Evolutionary conservation across 2,329 filamentous ascomycete genomes (phyloP).

Genomic region (Epicoccum sorghinum): DNA sequence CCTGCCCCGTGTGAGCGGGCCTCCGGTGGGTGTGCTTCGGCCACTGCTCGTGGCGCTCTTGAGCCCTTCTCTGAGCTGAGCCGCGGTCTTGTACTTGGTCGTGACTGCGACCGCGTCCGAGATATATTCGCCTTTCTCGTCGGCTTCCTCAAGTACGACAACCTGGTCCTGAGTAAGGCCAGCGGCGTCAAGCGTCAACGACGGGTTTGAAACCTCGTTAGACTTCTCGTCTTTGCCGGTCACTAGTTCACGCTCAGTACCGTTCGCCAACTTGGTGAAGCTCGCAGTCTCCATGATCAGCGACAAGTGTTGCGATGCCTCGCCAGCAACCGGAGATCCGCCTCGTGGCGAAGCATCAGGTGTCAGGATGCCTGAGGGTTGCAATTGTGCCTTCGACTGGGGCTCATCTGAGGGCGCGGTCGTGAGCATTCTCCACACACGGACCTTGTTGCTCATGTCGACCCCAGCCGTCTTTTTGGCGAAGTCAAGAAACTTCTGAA

Average conservation of each 20-base stretch:
- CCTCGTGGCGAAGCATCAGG: constrained; percentile 54
- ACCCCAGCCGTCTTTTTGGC: constrained; percentile 74
- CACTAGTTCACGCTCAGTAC: constrained; percentile 69
- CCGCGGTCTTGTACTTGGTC: constrained; percentile 50
- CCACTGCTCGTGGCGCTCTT: constrained; percentile 59
- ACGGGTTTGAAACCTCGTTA: constrained; percentile 80
- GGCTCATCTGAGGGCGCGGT: constrained; percentile 47
- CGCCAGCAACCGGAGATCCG: constrained; percentile 46
- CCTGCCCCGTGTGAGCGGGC: constrained; percentile 72
- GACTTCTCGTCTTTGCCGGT: constrained; percentile 71
- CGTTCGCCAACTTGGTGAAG: constrained; percentile 67
- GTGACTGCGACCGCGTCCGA: constrained; percentile 56
- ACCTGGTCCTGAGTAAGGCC: constrained; percentile 75
- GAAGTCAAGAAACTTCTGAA: constrained; percentile 76
- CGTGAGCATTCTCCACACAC: constrained; percentile 71
- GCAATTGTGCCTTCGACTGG: constrained; percentile 27
- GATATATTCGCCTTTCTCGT: constrained; percentile 58
- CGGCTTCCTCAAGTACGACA: constrained; percentile 84
- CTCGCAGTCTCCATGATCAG: constrained; percentile 67
- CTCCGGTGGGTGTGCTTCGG: constrained; percentile 70
- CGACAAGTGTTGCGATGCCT: constrained; percentile 47
- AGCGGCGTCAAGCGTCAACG: constrained; percentile 66
- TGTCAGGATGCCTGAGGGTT: constrained; percentile 50
- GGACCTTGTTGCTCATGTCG: constrained; percentile 73
- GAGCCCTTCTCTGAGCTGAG: constrained; percentile 24